Percentiles rank a stretch among this genome's conserved stretches.
Conservation (phyloP, 2,329 filamentous ascomycete genomes). For the Trichoderma arundinaceum region DNA sequence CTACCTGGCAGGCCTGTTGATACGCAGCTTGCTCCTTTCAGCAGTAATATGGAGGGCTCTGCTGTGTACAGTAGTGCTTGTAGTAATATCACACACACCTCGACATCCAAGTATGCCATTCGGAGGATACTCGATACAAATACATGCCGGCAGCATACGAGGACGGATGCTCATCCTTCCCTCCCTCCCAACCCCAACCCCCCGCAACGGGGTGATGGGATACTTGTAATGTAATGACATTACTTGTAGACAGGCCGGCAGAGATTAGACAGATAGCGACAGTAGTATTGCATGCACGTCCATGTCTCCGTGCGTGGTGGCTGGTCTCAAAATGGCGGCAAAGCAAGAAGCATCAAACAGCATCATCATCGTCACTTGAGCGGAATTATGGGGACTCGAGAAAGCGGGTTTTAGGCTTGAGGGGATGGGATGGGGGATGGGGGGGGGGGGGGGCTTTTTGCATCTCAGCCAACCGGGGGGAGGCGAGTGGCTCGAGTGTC, state of each 20-base stretch:
- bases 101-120: too few relatives aligned
- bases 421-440: neutral
- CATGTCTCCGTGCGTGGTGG: conserved; percentile 9
- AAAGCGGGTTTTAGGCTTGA: conserved; percentile 6
- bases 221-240: too few relatives aligned
- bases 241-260: too few relatives aligned
- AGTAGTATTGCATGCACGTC: conserved; percentile 14
- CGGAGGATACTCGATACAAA: too few relatives aligned
- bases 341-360: conserved; percentile 3
- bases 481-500: conserved; percentile 2
- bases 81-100: too few relatives aligned
- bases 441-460: neutral
- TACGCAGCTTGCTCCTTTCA: neutral
- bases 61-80: neutral
- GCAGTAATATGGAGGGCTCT: neutral
- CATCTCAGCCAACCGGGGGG: conserved; percentile 14
- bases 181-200: too few relatives aligned
- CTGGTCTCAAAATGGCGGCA: conserved; percentile 16
- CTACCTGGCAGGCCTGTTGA: neutral
- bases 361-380: neutral
- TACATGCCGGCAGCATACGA: too few relatives aligned
- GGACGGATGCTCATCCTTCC: too few relatives aligned
- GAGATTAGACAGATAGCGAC: conserved; percentile 10
- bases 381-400: conserved; percentile 23
- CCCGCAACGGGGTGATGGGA: too few relatives aligned